Percentiles rank a stretch among this genome's conserved stretches.
Evolutionary conservation across 225 moss, liverwort and hornwort species (phyloP).

Genomic region (Pseudoscleropodium purum): DNA sequence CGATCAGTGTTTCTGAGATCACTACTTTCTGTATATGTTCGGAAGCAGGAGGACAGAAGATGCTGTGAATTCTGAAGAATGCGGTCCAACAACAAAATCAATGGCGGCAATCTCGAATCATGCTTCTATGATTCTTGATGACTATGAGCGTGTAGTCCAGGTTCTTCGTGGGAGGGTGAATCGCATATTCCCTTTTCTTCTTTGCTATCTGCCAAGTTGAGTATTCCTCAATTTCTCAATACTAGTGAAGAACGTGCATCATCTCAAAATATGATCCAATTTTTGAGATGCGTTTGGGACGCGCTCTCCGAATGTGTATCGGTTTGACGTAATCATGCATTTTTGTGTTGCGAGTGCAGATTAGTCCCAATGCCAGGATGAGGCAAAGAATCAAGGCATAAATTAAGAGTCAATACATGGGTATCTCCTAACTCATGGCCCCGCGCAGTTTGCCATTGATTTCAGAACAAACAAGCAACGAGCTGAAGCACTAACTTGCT

Average conservation of each 20-base stretch:
- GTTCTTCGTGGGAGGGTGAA: slow-evolving; percentile 18
- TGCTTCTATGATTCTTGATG: slow-evolving; percentile 17
- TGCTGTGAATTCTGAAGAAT: not conserved
- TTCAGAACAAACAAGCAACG: too few relatives aligned
- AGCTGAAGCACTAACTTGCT: too few relatives aligned
- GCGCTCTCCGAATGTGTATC: not conserved
- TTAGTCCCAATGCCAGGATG: not conserved
- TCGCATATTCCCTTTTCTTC: not conserved
- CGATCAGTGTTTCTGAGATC: not conserved
- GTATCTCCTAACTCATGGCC: too few relatives aligned
- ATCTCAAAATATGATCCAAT: not conserved
- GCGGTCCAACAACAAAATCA: slow-evolving; percentile 14
- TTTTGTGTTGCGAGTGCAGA: not conserved
- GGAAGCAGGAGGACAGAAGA: slow-evolving; percentile 20
- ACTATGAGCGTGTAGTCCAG: slow-evolving; percentile 11
- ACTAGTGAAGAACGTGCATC: not conserved
- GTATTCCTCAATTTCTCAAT: not conserved
- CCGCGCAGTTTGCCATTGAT: too few relatives aligned
- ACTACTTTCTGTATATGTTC: not conserved
- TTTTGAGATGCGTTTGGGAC: not conserved
- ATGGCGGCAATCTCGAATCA: slow-evolving; percentile 18
- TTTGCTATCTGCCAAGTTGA: not conserved
- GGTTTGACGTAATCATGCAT: not conserved
- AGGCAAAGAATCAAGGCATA: slow-evolving; percentile 1
- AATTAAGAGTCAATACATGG: too few relatives aligned